phyloP scores from a whole-genome alignment of 2,329 filamentous ascomycete species.

The Aspergillus sp. region DNA sequence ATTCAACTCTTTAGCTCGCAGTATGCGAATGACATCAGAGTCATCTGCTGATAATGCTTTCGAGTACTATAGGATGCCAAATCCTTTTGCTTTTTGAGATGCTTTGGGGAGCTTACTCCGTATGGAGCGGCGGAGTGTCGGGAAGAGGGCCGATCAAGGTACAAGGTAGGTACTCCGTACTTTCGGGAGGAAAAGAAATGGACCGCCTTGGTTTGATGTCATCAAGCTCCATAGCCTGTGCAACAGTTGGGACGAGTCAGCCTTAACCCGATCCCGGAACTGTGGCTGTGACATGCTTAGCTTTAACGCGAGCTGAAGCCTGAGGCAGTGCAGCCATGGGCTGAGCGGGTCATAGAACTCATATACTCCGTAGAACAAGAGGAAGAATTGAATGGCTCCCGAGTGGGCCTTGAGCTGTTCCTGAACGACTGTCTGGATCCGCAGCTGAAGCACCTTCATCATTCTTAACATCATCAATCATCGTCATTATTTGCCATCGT shows the following conservation, averaged over 20 bases:
- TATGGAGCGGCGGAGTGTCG: not conserved
- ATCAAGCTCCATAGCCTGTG: not conserved
- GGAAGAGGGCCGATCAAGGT: not conserved
- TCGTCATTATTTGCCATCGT: not conserved
- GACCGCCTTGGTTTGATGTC: slow-evolving; percentile 4
- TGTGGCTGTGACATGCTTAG: not conserved
- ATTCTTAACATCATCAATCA: not conserved
- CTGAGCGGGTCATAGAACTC: not conserved
- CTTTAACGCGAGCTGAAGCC: not conserved
- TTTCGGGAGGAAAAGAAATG: not conserved
- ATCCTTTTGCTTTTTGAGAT: not conserved
- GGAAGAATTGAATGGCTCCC: not conserved
- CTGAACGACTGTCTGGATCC: slow-evolving; percentile 2
- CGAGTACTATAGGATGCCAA: not conserved
- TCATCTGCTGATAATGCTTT: not conserved
- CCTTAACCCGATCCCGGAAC: not conserved
- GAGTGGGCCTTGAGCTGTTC: not conserved
- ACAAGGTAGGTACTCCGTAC: not conserved
- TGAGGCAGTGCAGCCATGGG: slow-evolving; percentile 4
- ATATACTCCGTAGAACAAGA: not conserved
- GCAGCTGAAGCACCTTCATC: not conserved
- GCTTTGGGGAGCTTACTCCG: not conserved
- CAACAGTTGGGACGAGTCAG: not conserved
- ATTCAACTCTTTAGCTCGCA: not conserved
- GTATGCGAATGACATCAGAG: slow-evolving; percentile 9